Base-by-base conservation (phyloP, 2,329 filamentous ascomycete species). In the Exophiala viscosa region DNA sequence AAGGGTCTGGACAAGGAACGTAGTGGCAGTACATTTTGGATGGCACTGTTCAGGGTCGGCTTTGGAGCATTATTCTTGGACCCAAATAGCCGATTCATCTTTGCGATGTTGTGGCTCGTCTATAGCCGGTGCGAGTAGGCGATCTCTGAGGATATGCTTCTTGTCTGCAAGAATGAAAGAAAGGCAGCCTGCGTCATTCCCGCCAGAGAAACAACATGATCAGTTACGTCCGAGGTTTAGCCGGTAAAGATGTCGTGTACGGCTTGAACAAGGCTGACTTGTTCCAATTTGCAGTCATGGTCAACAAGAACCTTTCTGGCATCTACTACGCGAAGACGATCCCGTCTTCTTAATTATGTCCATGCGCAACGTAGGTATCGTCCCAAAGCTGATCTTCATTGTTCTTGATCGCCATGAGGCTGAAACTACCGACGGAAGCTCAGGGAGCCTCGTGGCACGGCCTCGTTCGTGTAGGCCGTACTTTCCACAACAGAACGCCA, bases 61-160 rank as follows among this genome's bases (percentile, higher is more conserved):
- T 97, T 97, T 49, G 93, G 91, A 58, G 85, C 85, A 60, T 87
- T 85, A 73, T 82, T 86, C 75, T 91, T 93, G 64, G 86, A 82
- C 69, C 93, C 93, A 70, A 99, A 99, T 64, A 99, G 81, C 65
- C 93, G 88, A 72, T 99, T 97, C 93, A 99, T 97, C 59, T 50
- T 78, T 72, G 57, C n/a, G 13, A 13, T 5, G 34, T 10, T 13
- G 14, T 36, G 14, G 11, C 20, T 18, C 18, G 45, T 13, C 14
- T 20, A 6, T 36, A 15, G 5, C 5, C 5, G 14, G 11, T 36
- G 10, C 11, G 34, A 15, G 14, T 36, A 36, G 34, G 34, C 11
- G 34, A 15, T n/a, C 34, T 36, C 34, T 36, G 34, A 13, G 34
- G 34, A 15, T 36, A 13, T 13, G 11, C 34, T 36, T 36, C 2